These are phyloP conservation scores for Pseudocercospora cruenta DNA, from an alignment of 2,329 filamentous ascomycete genomes.

Conservation along the genomic window DNA sequence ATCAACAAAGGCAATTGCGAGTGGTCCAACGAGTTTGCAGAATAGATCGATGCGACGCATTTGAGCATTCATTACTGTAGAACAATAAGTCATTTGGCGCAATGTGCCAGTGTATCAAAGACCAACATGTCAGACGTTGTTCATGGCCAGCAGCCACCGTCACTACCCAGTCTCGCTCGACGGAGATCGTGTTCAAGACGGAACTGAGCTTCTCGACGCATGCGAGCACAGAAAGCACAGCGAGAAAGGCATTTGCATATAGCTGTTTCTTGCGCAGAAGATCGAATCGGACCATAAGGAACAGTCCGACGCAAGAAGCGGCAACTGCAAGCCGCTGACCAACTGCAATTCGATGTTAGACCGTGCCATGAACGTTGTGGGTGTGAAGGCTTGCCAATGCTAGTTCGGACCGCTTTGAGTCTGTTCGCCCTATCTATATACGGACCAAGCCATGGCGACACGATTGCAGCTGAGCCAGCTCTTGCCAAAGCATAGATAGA, in stretches of 20 bases:
- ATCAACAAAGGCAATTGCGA: constrained; percentile 56
- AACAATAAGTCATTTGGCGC: constrained; percentile 22
- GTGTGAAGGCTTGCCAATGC: constrained; percentile 39
- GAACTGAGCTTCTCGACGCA: constrained; percentile 71
- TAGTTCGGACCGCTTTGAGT: constrained; percentile 43
- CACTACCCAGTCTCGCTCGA: constrained; percentile 67
- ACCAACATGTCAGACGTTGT: constrained; percentile 27
- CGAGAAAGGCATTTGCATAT: constrained; percentile 33
- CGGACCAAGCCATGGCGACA: constrained; percentile 62
- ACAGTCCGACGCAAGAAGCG: constrained; percentile 30
- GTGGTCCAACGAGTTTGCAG: constrained; percentile 60
- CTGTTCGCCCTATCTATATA: constrained; percentile 60
- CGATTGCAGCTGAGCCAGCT: constrained; percentile 59
- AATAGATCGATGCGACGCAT: constrained; percentile 64
- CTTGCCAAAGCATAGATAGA: constrained; percentile 71
- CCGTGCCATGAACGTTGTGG: neutral
- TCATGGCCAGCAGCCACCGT: constrained; percentile 53
- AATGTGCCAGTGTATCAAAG: neutral
- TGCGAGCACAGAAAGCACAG: constrained; percentile 56
- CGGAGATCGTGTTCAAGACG: constrained; percentile 67
- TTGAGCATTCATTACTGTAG: constrained; percentile 56
- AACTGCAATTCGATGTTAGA: constrained; percentile 26
- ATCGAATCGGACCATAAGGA: constrained; percentile 16
- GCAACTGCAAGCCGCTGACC: constrained; percentile 34
- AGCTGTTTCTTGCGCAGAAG: constrained; percentile 10